Evolutionary conservation across 2,329 filamentous ascomycete species (phyloP).

Genomic region (Botrytis fragariae): DNA sequence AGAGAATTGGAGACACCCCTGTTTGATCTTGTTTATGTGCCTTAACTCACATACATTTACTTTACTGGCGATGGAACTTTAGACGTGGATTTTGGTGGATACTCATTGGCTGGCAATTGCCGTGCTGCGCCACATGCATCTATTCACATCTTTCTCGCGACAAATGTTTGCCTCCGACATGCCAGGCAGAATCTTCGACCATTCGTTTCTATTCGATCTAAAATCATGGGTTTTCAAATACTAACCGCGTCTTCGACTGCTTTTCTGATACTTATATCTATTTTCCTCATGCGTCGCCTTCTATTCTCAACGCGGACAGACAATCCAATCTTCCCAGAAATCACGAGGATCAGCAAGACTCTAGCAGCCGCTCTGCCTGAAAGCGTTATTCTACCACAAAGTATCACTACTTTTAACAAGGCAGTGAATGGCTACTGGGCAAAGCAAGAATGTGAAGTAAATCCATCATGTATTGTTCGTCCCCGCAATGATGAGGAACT

Average conservation of each 20-base stretch:
- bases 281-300: neutral
- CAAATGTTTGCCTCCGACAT: neutral
- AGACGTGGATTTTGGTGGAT: neutral
- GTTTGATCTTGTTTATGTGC: neutral
- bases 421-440: constrained; percentile 21
- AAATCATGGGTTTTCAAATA: neutral
- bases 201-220: neutral
- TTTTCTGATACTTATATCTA: neutral
- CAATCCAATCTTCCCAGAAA: neutral
- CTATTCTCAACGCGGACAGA: neutral
- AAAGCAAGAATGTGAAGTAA: constrained; percentile 17
- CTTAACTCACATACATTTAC: neutral
- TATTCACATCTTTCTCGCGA: neutral
- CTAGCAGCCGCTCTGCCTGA: neutral
- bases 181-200: neutral
- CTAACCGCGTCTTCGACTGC: neutral
- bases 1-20: neutral
- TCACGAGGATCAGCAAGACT: neutral
- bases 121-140: neutral
- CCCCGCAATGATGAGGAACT: constrained; percentile 20
- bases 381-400: neutral
- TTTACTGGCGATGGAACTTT: neutral
- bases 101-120: neutral
- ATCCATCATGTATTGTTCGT: constrained; percentile 20
- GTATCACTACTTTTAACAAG: neutral